Conservation (phyloP, 2,329 filamentous ascomycete species). For the Scopulariopsis brevicaulis region DNA sequence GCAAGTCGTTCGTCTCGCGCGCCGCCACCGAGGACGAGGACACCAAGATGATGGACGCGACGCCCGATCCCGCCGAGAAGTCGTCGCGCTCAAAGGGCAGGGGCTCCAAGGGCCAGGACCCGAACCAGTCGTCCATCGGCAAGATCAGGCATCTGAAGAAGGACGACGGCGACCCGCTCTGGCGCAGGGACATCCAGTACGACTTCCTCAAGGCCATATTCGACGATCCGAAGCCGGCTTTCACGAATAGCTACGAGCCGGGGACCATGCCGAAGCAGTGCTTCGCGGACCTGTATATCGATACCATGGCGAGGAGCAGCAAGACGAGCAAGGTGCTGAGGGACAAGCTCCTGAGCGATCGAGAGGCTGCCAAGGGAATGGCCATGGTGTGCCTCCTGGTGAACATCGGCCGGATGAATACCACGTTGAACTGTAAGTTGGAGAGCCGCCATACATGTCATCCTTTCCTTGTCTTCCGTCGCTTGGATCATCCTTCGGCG, state of each 20-base stretch:
- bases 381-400: constrained; percentile 97
- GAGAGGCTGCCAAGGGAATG: constrained; percentile 91
- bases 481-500: background rate
- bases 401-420: constrained; percentile 98
- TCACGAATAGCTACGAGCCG: constrained; percentile 81
- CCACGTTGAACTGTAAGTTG: constrained; percentile 81
- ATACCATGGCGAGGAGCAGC: constrained; percentile 96
- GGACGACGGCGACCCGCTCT: constrained; percentile 76
- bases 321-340: constrained; percentile 98
- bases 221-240: constrained; percentile 62
- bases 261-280: constrained; percentile 49
- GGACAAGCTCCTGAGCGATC: constrained; percentile 89
- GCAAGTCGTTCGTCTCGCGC: constrained; percentile 34
- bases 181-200: constrained; percentile 80
- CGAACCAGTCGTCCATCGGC: constrained; percentile 30
- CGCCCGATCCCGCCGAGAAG: constrained; percentile 30
- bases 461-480: background rate
- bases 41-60: constrained; percentile 26
- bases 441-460: constrained; percentile 2
- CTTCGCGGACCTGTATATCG: constrained; percentile 95
- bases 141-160: constrained; percentile 84
- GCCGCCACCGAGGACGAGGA: constrained; percentile 35
- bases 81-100: constrained; percentile 22
- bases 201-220: constrained; percentile 76
- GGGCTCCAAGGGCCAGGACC: constrained; percentile 19